A percentile compares a stretch with the other conserved stretches of the same genome.
Evolutionary conservation across 2,329 filamentous ascomycete genomes (phyloP).

Genomic region (Pestalotiopsis sp.): DNA sequence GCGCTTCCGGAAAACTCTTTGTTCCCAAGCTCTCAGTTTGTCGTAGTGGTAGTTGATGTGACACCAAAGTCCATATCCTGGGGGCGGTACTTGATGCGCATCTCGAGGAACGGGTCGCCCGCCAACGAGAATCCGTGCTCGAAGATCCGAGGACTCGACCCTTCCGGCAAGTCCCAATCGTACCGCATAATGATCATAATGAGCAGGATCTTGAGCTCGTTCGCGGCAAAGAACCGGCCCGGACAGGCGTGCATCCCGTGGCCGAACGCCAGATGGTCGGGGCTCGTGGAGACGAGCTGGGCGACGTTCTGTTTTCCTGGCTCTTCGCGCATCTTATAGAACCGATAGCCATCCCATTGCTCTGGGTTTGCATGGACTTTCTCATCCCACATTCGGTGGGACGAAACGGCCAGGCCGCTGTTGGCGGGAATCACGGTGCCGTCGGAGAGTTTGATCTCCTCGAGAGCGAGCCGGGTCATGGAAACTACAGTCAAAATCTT

Average conservation of each 20-base stretch:
- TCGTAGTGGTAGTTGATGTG: too few species aligned
- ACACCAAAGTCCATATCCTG: neutral
- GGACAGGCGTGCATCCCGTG: conserved; percentile 11
- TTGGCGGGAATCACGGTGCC: conserved; percentile 3
- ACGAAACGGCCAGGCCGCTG: neutral
- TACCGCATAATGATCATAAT: neutral
- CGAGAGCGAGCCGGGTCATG: neutral
- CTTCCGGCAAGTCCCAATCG: conserved; percentile 6
- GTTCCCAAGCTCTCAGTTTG: too few species aligned
- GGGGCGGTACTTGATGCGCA: neutral
- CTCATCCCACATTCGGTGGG: neutral
- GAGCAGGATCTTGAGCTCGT: conserved; percentile 4
- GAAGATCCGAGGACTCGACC: neutral
- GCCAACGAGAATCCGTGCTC: neutral
- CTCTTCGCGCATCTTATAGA: neutral
- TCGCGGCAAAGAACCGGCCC: conserved; percentile 4
- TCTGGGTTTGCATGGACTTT: neutral
- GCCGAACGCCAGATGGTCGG: conserved; percentile 22
- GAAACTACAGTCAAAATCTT: neutral
- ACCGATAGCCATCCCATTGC: neutral
- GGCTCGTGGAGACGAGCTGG: conserved; percentile 38
- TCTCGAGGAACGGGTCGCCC: neutral
- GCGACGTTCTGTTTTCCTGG: conserved; percentile 32
- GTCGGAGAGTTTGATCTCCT: neutral
- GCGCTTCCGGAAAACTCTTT: too few species aligned